phyloP scores from a whole-genome alignment of 257 asterid species.

The Linaria vulgaris region DNA sequence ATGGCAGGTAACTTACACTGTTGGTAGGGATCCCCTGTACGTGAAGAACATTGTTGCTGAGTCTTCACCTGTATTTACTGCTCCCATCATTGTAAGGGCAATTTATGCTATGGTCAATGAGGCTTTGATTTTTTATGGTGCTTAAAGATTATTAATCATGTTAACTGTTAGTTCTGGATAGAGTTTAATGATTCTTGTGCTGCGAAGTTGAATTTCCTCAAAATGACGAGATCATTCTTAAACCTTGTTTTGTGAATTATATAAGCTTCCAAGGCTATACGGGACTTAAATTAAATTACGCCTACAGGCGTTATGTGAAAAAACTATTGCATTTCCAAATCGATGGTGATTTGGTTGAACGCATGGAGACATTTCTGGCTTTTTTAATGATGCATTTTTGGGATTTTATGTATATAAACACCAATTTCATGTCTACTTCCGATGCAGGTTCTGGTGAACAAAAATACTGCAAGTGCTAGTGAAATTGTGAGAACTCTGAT shows the following conservation, averaged over 20 bases:
- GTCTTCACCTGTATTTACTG: conserved; percentile 65
- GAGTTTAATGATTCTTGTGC: background rate
- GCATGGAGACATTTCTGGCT: too few relatives aligned
- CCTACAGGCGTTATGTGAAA: too few relatives aligned
- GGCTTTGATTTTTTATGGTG: conserved; percentile 15
- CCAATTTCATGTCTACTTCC: conserved; percentile 16
- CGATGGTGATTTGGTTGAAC: too few relatives aligned
- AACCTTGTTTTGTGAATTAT: conserved; percentile 2
- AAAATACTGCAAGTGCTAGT: conserved; percentile 96
- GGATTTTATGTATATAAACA: too few relatives aligned
- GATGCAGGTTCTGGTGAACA: conserved; percentile 95
- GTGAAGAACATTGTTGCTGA: conserved; percentile 73
- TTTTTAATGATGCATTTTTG: too few relatives aligned
- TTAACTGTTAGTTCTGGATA: background rate
- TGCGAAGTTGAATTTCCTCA: background rate
- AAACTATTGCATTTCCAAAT: background rate
- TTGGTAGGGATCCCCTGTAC: conserved; percentile 81
- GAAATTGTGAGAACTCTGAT: conserved; percentile 81
- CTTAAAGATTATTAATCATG: conserved; percentile 3
- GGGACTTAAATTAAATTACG: too few relatives aligned
- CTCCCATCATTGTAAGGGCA: conserved; percentile 81
- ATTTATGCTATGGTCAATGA: conserved; percentile 5
- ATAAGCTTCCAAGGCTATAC: conserved; percentile 2
- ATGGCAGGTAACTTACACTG: conserved; percentile 83
- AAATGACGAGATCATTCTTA: background rate